phyloP scores from a whole-genome alignment of 768 basidiomycete genomes.

The Dendrothele bispora region DNA sequence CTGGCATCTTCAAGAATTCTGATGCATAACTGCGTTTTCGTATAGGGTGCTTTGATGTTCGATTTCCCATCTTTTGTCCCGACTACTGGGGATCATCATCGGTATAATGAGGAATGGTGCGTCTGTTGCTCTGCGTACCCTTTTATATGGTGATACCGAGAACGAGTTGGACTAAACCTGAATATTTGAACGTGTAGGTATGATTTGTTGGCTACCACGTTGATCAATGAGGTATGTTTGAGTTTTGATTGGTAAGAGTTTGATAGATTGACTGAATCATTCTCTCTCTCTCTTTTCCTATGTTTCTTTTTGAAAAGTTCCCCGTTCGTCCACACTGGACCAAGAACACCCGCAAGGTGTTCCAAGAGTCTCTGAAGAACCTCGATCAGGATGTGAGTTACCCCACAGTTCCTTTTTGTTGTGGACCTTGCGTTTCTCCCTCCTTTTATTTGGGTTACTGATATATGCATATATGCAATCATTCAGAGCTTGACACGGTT shows the following conservation, averaged over 20 bases:
- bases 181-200: constrained; percentile 11
- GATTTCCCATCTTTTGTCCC: constrained; percentile 36
- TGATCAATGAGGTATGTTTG: constrained; percentile 31
- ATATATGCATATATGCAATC: neutral
- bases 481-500: constrained; percentile 29
- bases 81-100: constrained; percentile 30
- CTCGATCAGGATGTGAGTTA: constrained; percentile 32
- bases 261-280: too few relatives aligned
- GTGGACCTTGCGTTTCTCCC: too few relatives aligned
- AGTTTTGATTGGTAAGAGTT: neutral
- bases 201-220: constrained; percentile 19
- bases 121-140: too few relatives aligned
- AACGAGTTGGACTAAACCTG: too few relatives aligned
- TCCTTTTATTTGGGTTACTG: constrained; percentile 1
- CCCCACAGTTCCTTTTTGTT: too few relatives aligned
- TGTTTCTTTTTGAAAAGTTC: constrained; percentile 21
- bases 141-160: too few relatives aligned
- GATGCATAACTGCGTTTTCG: too few relatives aligned
- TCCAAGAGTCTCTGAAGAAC: constrained; percentile 29
- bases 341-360: constrained; percentile 31
- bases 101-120: constrained; percentile 32
- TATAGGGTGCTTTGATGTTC: constrained; percentile 37
- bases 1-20: neutral
- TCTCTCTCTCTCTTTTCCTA: neutral
- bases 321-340: constrained; percentile 38